Conservation (phyloP, 176 grass and related monocot species). For the Leersia perrieri region DNA sequence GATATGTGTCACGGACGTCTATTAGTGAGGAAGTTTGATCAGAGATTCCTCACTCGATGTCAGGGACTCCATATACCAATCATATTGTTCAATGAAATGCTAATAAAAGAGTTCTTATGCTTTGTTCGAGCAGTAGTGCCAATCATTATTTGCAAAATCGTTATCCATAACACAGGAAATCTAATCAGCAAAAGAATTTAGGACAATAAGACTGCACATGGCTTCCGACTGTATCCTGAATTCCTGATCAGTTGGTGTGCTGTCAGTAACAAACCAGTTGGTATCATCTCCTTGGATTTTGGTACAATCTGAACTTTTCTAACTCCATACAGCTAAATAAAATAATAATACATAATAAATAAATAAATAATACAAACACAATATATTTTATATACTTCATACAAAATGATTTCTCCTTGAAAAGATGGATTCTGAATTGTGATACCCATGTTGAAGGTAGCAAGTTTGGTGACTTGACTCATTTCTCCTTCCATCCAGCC, state of each 20-base stretch:
- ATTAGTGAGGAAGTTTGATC: neutral
- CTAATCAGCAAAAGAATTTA: neutral
- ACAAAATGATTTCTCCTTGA: neutral
- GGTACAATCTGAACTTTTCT: neutral
- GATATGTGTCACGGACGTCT: neutral
- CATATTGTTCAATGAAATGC: constrained; percentile 6
- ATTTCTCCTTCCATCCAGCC: neutral
- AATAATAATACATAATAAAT: neutral
- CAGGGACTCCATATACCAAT: neutral
- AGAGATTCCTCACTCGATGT: constrained; percentile 9
- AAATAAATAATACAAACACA: neutral
- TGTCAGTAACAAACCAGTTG: neutral
- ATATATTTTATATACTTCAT: neutral
- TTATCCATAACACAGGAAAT: neutral
- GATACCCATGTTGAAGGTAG: neutral
- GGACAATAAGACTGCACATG: neutral
- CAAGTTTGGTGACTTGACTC: neutral
- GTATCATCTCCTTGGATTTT: constrained; percentile 12
- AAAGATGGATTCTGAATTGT: neutral
- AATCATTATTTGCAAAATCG: neutral
- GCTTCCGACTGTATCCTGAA: constrained; percentile 4
- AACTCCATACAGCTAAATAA: neutral
- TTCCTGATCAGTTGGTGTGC: neutral
- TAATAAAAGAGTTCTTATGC: neutral
- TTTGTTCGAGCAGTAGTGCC: neutral